These are phyloP conservation scores for Metarhizium anisopliae DNA, from an alignment of 2,329 filamentous ascomycete species.

Conservation along the genomic window DNA sequence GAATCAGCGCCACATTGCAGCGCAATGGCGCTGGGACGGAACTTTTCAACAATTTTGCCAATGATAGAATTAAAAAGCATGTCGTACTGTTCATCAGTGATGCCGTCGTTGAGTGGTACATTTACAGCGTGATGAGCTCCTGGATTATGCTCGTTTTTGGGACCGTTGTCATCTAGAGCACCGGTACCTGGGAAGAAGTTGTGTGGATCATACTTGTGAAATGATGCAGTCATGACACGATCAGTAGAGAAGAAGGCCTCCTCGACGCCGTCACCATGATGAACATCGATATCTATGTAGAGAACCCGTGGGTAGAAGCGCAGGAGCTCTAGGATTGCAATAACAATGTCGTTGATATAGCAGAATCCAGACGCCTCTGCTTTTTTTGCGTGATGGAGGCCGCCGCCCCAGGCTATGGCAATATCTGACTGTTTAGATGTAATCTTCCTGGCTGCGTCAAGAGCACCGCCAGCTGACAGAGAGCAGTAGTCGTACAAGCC, in stretches of 20 bases:
- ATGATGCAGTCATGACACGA: conserved; percentile 85
- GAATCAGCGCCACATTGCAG: conserved; percentile 95
- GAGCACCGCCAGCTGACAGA: conserved; percentile 80
- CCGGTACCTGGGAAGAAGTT: conserved; percentile 88
- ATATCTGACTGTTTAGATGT: conserved; percentile 84
- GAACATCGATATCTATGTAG: conserved; percentile 91
- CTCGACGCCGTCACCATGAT: conserved; percentile 85
- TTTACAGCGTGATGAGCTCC: conserved; percentile 87
- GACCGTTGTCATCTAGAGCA: conserved; percentile 77
- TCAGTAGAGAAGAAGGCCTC: conserved; percentile 87
- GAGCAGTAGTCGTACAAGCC: conserved; percentile 93
- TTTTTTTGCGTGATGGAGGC: conserved; percentile 93
- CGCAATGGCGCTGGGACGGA: conserved; percentile 84
- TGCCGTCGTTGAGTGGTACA: conserved; percentile 81
- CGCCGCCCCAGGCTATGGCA: conserved; percentile 95
- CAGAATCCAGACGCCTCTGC: conserved; percentile 92
- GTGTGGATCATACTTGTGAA: conserved; percentile 86
- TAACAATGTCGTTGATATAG: conserved; percentile 97
- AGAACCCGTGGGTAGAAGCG: conserved; percentile 75
- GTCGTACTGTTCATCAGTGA: conserved; percentile 83
- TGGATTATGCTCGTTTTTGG: conserved; percentile 71
- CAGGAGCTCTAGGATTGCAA: conserved; percentile 82
- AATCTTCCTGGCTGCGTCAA: conserved; percentile 86
- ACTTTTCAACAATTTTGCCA: conserved; percentile 67
- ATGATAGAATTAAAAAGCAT: conserved; percentile 78